Evolutionary conservation across 441 rosid genomes (phyloP).

Genomic region (Macaranga tanarius): DNA sequence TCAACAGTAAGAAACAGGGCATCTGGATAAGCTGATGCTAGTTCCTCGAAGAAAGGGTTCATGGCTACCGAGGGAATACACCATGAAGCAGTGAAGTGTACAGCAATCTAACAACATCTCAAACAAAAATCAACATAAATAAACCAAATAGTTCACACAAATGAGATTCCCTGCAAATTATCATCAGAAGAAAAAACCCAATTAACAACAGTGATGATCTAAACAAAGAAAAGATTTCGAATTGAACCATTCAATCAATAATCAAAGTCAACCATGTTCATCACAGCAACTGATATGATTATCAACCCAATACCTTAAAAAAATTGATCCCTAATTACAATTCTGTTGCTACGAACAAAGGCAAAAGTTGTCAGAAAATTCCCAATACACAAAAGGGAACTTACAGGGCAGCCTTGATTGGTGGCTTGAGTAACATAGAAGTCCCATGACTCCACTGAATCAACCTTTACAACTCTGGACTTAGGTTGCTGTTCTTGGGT

Average conservation of each 20-base stretch:
- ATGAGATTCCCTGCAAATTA: neutral
- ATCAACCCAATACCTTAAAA: no score
- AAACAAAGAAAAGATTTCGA: neutral
- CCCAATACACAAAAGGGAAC: slow-evolving; percentile 14
- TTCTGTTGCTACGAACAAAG: no score
- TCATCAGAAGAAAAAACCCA: neutral
- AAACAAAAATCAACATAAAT: neutral
- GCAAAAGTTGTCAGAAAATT: neutral
- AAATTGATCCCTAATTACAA: no score
- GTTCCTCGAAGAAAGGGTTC: slow-evolving; percentile 73
- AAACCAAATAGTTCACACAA: neutral
- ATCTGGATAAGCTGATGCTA: slow-evolving; percentile 62
- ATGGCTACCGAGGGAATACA: slow-evolving; percentile 90
- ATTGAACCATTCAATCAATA: neutral
- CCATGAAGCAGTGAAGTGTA: slow-evolving; percentile 90
- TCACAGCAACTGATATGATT: no score
- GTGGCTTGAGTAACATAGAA: slow-evolving; percentile 54
- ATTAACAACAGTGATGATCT: no score
- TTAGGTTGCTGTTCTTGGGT: slow-evolving; percentile 44
- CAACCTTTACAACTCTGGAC: slow-evolving; percentile 57
- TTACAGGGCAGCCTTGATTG: slow-evolving; percentile 55
- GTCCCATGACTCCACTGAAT: slow-evolving; percentile 66
- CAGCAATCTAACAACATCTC: slow-evolving; percentile 44
- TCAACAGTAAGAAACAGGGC: slow-evolving; percentile 76
- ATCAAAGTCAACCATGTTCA: neutral